These are phyloP conservation scores for Cordyceps pruinosa DNA, from an alignment of 2,329 filamentous ascomycete species.

Conservation along the genomic window DNA sequence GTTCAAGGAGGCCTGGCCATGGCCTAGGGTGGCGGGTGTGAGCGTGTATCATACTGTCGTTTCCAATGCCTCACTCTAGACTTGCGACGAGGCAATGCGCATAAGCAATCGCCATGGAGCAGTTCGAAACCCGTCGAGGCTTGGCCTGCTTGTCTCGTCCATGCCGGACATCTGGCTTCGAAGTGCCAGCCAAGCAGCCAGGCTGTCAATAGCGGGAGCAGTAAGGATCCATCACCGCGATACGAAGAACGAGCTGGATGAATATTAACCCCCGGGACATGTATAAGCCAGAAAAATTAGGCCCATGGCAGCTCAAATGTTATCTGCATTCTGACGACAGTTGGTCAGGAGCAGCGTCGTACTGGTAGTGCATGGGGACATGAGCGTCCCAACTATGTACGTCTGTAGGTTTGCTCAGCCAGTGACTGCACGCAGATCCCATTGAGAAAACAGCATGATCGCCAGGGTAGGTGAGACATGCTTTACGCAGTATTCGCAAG, in stretches of 20 bases:
- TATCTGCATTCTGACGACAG: neutral
- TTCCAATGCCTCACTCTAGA: neutral
- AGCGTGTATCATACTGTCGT: neutral
- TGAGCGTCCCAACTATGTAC: neutral
- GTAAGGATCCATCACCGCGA: neutral
- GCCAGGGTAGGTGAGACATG: neutral
- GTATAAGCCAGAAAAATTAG: too few species aligned
- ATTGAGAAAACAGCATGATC: neutral
- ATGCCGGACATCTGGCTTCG: neutral
- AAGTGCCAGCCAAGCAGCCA: too few species aligned
- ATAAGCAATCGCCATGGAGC: neutral
- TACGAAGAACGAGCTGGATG: neutral
- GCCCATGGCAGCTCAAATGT: neutral
- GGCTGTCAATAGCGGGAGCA: neutral
- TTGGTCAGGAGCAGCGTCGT: neutral
- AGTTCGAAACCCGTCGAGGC: neutral
- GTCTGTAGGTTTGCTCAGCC: neutral
- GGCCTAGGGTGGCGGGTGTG: neutral
- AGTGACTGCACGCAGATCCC: neutral
- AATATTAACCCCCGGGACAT: too few species aligned
- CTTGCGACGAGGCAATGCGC: neutral
- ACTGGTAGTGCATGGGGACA: neutral
- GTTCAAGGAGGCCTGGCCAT: neutral
- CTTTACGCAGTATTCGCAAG: neutral
- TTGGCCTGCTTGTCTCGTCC: neutral